Evolutionary conservation across 805 yeast species (phyloP), one percentile per base, ranked within the genome.

Genomic region (Candida saitoana): DNA sequence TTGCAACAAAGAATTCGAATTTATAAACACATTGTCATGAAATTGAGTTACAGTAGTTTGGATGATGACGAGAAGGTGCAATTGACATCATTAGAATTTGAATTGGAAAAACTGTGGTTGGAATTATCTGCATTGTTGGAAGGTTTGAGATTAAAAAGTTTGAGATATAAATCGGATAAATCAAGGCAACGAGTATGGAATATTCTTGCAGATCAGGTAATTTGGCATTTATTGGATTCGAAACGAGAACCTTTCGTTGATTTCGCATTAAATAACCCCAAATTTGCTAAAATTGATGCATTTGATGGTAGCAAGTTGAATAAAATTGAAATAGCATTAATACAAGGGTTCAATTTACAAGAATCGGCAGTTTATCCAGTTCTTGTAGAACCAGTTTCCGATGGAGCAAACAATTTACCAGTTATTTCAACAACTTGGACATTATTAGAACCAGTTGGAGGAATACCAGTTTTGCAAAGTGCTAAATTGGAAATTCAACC

Each of bases 381-480:
- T 49, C 62, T 91, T 18, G 60, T 91, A 15, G 68, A 84, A 1
- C 82, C 87, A 1, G 52, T 59, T 5, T 48, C 42, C 1, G 53
- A 58, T 11, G 38, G 42, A 18, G 38, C 46, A 8, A 33, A 9
- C n/a, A 27, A 38, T 3, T 3, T 20, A 12, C 65, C 71, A 1
- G 50, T 69, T 30, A 47, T 69, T 3, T 34, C 38, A 5, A 49
- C 65, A 51, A 39, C 63, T 8, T 90, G 98, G 98, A 75, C 79
- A n/a, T 77, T 85, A 81, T 76, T 84, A 40, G 79, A 77, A 41
- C 88, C 95, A 0, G 84, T 91, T 42, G 98, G 96, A 24, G 98
- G 98, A 8, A 88, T 90, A 39, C 76, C 85, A n/a, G 81, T 90
- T 18, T 70, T 90, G 63, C 80, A 79, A 45, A 66, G 74, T 39